Evolutionary conservation across 129 eudicot genomes (phyloP).

Genomic region (sunflower (Helianthus annuus)): DNA sequence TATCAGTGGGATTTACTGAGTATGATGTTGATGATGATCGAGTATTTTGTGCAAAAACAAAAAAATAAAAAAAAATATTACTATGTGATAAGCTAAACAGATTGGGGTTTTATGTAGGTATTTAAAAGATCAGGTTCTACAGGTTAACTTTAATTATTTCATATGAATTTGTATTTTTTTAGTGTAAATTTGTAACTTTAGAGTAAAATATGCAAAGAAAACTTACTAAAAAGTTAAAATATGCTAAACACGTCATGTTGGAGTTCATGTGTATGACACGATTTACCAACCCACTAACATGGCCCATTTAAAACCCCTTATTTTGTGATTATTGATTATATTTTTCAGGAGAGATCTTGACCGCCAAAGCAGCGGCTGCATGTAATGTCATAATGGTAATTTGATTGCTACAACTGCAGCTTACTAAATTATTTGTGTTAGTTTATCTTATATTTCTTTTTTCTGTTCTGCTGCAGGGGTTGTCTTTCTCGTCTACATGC

Average conservation of each 20-base stretch:
- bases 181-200: not conserved
- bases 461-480: slow-evolving; percentile 36
- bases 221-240: too few relatives aligned
- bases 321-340: too few relatives aligned
- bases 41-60: too few relatives aligned
- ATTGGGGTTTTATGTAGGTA: not conserved
- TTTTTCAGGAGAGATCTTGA: slow-evolving; percentile 72
- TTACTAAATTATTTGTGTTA: not conserved
- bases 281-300: not conserved
- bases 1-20: too few relatives aligned
- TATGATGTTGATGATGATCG: too few relatives aligned
- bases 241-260: too few relatives aligned
- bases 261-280: not conserved
- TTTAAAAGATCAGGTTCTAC: not conserved
- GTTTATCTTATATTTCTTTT: too few relatives aligned
- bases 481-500: slow-evolving; percentile 73
- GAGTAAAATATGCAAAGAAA: too few relatives aligned
- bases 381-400: slow-evolving; percentile 78
- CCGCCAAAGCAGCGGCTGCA: slow-evolving; percentile 86
- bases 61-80: too few relatives aligned
- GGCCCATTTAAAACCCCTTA: not conserved
- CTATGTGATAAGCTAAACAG: too few relatives aligned
- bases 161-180: not conserved
- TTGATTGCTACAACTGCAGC: not conserved
- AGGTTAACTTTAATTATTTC: not conserved